Base-by-base conservation (phyloP, 2,329 filamentous ascomycete species). In the Colletotrichum liaoningense region DNA sequence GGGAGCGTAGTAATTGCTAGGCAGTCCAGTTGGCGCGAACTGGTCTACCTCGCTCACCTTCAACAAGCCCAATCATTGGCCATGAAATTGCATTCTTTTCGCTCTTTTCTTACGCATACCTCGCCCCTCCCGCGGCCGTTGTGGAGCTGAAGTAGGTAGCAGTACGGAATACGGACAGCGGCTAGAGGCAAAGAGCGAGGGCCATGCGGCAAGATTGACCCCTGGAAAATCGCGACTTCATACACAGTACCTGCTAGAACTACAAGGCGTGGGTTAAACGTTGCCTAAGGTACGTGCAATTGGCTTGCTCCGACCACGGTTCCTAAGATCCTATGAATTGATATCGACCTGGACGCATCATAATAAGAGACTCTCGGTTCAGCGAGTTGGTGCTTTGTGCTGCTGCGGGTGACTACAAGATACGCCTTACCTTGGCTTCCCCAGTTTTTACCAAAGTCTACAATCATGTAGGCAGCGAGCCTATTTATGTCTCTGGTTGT, bases 401-500 rank as follows among this genome's bases (percentile, higher is more conserved):
- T 58, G 54, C 66, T 55, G 60, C 66, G 55, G 55, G 46, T 66
- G 24, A 55, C 66, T 46, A 49, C 19, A 49, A 72, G 28, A 65
- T n/a, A 69, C 24, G 60, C 52, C 22, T 54, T 11, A 56, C 52
- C 19, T 69, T 46, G 54, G 52, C 46, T 70, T 70, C 70, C 55
- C 67, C 66, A 16, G 70, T 49, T 65, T 69, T 58, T 57, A 16
- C 26, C 66, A 56, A 72, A 60, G 52, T 69, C 59, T 55, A 55
- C 55, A 19, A 42, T n/a, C 16, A 56, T 73, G 70, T 49, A 24
- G 42, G 54, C 60, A 38, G 60, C 54, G 30, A 65, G 70, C 67
- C 26, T 73, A 55, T 72, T 54, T 69, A n/a, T 30, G 59, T 58
- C 57, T 57, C 22, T 49, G 16, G 46, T 70, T 63, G 24, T 42